phyloP scores from a whole-genome alignment of 345 rosid genomes.

The Brassica rapa region DNA sequence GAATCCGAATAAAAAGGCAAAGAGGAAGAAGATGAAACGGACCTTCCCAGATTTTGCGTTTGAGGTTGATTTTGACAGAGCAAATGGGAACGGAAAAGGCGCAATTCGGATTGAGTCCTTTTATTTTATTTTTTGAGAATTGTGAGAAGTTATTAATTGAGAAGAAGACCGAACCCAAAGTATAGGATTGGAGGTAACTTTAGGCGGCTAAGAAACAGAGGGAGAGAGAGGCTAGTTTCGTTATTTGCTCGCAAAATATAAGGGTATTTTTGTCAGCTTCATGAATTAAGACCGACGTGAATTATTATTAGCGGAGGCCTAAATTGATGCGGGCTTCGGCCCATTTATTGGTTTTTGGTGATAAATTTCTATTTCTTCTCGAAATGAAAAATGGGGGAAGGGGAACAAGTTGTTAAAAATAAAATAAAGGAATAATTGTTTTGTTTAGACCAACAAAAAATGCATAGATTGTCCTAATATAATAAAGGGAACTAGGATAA shows the following conservation, averaged over 20 bases:
- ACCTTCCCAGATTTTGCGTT: conserved; percentile 26
- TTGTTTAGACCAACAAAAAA: too few species aligned
- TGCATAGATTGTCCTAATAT: too few species aligned
- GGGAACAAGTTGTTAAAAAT: too few species aligned
- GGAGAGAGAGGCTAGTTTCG: neutral
- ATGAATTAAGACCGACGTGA: neutral
- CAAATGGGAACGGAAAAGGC: neutral
- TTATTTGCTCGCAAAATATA: neutral
- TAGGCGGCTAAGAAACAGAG: conserved; percentile 29
- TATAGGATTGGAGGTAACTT: conserved; percentile 33
- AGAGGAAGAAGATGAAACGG: neutral
- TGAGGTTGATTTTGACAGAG: neutral
- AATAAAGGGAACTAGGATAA: too few species aligned
- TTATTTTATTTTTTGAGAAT: neutral
- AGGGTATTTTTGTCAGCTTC: conserved; percentile 30
- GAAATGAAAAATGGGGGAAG: too few species aligned
- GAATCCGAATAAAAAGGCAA: neutral
- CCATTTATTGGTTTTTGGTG: neutral
- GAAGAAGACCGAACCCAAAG: neutral
- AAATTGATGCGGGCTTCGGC: neutral
- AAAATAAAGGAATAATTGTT: too few species aligned
- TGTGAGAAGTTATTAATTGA: neutral
- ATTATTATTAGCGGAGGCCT: conserved; percentile 1
- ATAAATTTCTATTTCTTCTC: too few species aligned
- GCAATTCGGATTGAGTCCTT: neutral